Evolutionary conservation across 768 basidiomycete genomes (phyloP).

Genomic region (Mycena crocata): DNA sequence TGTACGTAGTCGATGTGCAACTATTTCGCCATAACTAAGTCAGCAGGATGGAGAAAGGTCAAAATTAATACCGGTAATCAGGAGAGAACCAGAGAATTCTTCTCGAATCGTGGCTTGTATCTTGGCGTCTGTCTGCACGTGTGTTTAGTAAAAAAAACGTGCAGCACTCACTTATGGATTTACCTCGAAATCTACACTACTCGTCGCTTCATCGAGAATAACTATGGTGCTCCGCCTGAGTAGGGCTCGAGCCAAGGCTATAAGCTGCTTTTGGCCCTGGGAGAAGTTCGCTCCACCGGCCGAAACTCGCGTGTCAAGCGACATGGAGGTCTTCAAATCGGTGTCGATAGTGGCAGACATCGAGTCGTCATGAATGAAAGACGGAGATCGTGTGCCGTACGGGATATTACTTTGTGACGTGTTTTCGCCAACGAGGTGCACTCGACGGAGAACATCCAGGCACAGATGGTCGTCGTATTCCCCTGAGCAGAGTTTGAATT

Average conservation of each 20-base stretch:
- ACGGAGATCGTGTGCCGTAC: conserved; percentile 44
- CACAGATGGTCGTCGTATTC: conserved; percentile 87
- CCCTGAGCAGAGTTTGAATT: conserved; percentile 21
- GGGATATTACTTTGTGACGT: conserved; percentile 62
- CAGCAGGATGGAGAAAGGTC: neutral
- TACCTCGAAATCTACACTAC: conserved; percentile 77
- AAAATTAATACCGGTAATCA: conserved; percentile 63
- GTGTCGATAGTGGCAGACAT: conserved; percentile 60
- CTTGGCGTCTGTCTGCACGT: conserved; percentile 77
- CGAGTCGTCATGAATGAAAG: conserved; percentile 54
- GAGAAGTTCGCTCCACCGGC: conserved; percentile 92
- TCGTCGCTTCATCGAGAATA: conserved; percentile 89
- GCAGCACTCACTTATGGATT: neutral
- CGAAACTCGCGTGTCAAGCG: conserved; percentile 83
- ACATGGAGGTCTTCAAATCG: conserved; percentile 66
- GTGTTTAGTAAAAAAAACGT: neutral
- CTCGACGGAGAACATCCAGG: conserved; percentile 81
- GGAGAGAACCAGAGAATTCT: conserved; percentile 80
- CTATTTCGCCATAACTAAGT: neutral
- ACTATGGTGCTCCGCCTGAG: conserved; percentile 78
- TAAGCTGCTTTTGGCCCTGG: conserved; percentile 89
- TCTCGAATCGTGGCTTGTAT: conserved; percentile 90
- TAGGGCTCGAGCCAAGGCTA: conserved; percentile 87
- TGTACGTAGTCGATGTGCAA: conserved; percentile 29
- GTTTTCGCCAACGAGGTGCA: conserved; percentile 76